Evolutionary conservation across 2,329 filamentous ascomycete genomes (phyloP), one percentile per base, ranked within the genome.

Genomic region (Verticillium albo-atrum): DNA sequence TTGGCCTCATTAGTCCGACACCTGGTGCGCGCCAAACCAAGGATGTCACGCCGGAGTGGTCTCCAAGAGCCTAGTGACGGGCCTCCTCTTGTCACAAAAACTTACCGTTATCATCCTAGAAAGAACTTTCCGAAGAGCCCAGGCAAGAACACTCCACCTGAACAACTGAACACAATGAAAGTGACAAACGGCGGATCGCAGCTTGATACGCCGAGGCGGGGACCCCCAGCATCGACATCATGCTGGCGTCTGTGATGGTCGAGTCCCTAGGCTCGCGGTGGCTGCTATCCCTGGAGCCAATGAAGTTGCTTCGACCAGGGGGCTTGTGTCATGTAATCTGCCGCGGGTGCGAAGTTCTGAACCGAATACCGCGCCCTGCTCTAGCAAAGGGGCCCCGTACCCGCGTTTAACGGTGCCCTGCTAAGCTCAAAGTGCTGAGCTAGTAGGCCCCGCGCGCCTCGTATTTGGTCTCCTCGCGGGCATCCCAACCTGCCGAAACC

Each of bases 311-410:
- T 25, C 56, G 60, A 69, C 68, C 70, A 65, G 69, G 68, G 59
- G 23, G n/a, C 60, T 65, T 61, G 65, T 66, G 64, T 67, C 66
- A 71, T 73, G 67, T 67, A 68, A 68, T 71, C 70, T 73, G 68
- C 67, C 68, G 69, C 70, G 71, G 68, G 67, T 66, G 68, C 66
- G 68, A 64, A 66, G 68, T 65, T 65, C 61, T 61, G 35, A 53
- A 54, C 59, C 63, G 62, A 63, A 64, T 65, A 63, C 65, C 32
- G 52, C 37, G 42, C 42, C 42, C 42, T 47, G 9, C 42, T 23
- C 20, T 23, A 20, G 42, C 42, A 4, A 47, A 12, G 20, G 42
- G n/a, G 42, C n/a, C 14, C n/a, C 14, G 37, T 52, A 42, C 64
- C 66, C 70, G 70, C 70, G 72, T 71, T 67, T 69, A 73, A 65